Conservation (phyloP, 2,329 filamentous ascomycete genomes). For the Aspergillus chevalieri region DNA sequence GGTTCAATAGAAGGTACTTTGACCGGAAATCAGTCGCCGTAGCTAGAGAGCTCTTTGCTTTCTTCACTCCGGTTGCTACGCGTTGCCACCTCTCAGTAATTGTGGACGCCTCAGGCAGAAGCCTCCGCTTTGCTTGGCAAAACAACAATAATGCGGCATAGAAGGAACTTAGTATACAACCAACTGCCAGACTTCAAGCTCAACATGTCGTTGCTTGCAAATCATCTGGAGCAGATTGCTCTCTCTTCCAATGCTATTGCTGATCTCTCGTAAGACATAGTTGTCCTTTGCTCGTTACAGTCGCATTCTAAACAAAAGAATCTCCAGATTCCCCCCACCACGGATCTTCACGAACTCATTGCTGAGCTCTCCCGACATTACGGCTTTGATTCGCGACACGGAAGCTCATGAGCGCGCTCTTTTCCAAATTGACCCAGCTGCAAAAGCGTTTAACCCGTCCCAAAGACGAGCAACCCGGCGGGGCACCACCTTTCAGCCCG, state of each 20-base stretch:
- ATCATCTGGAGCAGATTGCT: slow-evolving; percentile 69
- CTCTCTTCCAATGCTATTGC: slow-evolving; percentile 71
- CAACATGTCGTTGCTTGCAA: slow-evolving; percentile 61
- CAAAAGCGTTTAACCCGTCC: slow-evolving; percentile 42
- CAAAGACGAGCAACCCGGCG: slow-evolving; percentile 43
- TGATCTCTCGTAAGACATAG: slow-evolving; percentile 58
- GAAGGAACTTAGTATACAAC: not conserved
- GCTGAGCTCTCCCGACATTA: slow-evolving; percentile 84
- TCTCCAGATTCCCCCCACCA: slow-evolving; percentile 71
- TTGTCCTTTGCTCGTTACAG: not conserved
- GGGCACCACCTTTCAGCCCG: slow-evolving; percentile 45
- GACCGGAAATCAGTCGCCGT: no score
- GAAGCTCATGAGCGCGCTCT: slow-evolving; percentile 90
- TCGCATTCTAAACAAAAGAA: slow-evolving; percentile 1
- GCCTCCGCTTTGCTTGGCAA: not conserved
- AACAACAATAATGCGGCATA: not conserved
- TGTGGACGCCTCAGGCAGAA: not conserved
- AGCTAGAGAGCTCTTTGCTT: not conserved
- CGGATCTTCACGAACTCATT: slow-evolving; percentile 94
- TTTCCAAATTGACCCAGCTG: slow-evolving; percentile 78
- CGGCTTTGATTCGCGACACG: slow-evolving; percentile 86
- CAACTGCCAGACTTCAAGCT: not conserved
- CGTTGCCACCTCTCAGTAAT: slow-evolving; percentile 1
- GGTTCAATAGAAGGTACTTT: not conserved
- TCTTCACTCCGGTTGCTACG: slow-evolving; percentile 3